These are phyloP conservation scores for Aristolochia californica DNA, from an alignment of 164 flowering plant genomes.

Conservation along the genomic window DNA sequence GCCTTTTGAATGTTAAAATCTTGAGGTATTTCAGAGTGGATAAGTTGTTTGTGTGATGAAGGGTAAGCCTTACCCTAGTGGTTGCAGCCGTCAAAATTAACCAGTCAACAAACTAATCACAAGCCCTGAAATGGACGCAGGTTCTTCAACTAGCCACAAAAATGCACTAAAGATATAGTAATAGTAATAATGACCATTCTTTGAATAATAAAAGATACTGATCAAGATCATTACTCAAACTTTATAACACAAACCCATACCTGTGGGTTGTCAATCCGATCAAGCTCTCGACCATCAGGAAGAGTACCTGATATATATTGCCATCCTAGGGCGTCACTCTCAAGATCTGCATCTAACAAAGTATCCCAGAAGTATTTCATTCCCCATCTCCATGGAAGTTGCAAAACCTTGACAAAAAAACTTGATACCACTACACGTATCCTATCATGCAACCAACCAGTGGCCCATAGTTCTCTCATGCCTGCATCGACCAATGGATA, in stretches of 20 bases:
- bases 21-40: no score
- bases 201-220: no score
- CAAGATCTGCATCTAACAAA: slow-evolving; percentile 93
- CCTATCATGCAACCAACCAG: slow-evolving; percentile 95
- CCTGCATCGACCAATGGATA: slow-evolving; percentile 98
- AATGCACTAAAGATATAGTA: no score
- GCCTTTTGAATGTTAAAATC: no score
- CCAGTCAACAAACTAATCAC: no score
- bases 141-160: no score
- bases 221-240: not conserved
- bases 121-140: no score
- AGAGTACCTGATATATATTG: slow-evolving; percentile 94
- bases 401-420: slow-evolving; percentile 93
- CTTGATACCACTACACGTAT: slow-evolving; percentile 91
- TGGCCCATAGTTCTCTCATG: slow-evolving; percentile 98
- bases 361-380: slow-evolving; percentile 99
- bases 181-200: no score
- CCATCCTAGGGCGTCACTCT: slow-evolving; percentile 98
- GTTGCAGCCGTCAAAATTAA: no score
- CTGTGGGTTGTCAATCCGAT: slow-evolving; percentile 93
- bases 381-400: slow-evolving; percentile 98
- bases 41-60: no score
- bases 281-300: slow-evolving; percentile 87
- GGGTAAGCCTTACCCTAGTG: no score
- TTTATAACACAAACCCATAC: slow-evolving; percentile 16